Conservation (phyloP, 306 rosid species). For the Cicer cuneatum region DNA sequence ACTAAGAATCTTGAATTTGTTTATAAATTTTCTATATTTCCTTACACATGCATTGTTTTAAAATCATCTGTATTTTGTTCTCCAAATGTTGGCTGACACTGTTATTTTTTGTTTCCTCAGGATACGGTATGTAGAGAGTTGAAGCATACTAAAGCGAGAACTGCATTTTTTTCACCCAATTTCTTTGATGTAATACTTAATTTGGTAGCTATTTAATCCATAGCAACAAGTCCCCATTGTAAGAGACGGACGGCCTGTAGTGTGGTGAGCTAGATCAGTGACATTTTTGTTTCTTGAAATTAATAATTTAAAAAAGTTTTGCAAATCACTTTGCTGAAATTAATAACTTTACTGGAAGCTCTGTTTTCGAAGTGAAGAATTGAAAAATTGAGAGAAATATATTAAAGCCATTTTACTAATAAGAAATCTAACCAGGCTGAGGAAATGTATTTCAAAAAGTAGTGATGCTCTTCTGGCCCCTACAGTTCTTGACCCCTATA, state of each 20-base stretch:
- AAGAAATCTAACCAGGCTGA: too few relatives aligned
- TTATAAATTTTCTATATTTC: not conserved
- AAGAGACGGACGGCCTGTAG: constrained; percentile 29
- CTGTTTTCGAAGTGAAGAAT: too few relatives aligned
- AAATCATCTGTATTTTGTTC: not conserved
- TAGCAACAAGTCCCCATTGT: constrained; percentile 28
- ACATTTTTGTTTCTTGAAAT: constrained; percentile 4
- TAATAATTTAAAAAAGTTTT: constrained; percentile 38
- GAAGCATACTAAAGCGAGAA: not conserved
- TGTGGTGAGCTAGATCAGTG: constrained; percentile 35
- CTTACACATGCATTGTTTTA: not conserved
- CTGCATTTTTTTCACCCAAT: not conserved
- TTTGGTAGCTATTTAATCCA: constrained; percentile 32
- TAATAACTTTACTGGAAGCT: too few relatives aligned
- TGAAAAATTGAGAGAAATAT: too few relatives aligned
- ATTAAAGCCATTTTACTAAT: too few relatives aligned
- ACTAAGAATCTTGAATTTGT: not conserved
- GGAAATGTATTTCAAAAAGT: too few relatives aligned
- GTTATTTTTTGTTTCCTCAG: constrained; percentile 43
- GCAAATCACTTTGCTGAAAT: not conserved
- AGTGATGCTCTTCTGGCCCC: too few relatives aligned
- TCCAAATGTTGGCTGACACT: not conserved
- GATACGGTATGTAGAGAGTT: constrained; percentile 65
- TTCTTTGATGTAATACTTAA: constrained; percentile 12
- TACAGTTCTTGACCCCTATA: too few relatives aligned